Evolutionary conservation across 148 eudicot genomes (phyloP).

Genomic region (Gaultheria prostrata): DNA sequence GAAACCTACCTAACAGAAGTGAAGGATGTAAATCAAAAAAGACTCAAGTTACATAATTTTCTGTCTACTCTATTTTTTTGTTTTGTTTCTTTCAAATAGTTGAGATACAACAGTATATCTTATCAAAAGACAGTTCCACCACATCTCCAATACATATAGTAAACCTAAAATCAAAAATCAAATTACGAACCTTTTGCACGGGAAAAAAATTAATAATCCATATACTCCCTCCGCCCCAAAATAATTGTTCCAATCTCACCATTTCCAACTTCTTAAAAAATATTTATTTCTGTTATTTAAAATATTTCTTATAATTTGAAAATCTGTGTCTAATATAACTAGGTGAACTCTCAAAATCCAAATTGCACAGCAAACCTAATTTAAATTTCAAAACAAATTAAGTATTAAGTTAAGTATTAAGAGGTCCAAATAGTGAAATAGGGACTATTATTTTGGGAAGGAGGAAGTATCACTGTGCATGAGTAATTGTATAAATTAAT

Average conservation of each 20-base stretch:
- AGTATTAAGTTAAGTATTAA: no score
- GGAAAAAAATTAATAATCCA: background rate
- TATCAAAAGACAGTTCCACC: background rate
- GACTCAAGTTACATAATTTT: no score
- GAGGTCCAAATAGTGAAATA: no score
- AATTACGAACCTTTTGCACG: background rate
- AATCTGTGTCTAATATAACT: no score
- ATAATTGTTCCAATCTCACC: no score
- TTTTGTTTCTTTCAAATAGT: background rate
- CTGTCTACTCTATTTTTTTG: background rate
- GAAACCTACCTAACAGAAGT: background rate
- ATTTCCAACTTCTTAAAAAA: no score
- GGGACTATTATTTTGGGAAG: no score
- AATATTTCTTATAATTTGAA: no score
- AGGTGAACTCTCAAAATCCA: background rate
- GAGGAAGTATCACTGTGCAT: background rate
- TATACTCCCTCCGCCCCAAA: no score
- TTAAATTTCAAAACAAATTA: no score
- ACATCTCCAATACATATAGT: background rate
- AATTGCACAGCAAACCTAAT: background rate
- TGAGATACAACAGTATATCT: background rate
- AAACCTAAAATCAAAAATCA: background rate
- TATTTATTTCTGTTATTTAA: no score
- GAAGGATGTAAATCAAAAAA: background rate
- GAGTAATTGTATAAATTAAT: background rate